These are phyloP conservation scores for Fusarium devonianum DNA, from an alignment of 2,329 filamentous ascomycete species.

Conservation along the genomic window DNA sequence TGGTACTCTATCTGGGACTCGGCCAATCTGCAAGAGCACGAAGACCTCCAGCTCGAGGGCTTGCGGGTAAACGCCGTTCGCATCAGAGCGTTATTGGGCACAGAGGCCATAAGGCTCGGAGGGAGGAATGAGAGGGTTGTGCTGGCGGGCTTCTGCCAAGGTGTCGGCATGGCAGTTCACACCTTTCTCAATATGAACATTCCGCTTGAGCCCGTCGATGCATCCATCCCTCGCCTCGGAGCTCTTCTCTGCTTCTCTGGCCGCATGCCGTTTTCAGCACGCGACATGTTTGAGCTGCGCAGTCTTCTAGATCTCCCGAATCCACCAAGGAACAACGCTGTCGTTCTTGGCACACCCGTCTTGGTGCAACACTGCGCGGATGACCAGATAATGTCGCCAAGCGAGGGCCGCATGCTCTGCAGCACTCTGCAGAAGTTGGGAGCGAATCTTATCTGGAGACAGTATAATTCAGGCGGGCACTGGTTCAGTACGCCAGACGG, in stretches of 20 bases:
- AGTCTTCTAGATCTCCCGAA: slow-evolving; percentile 42
- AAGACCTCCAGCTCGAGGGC: slow-evolving; percentile 52
- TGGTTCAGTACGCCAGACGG: slow-evolving; percentile 55
- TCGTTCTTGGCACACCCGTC: slow-evolving; percentile 51
- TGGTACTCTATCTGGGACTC: slow-evolving; percentile 61
- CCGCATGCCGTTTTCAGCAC: slow-evolving; percentile 46
- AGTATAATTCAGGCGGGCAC: slow-evolving; percentile 53
- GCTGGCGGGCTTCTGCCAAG: slow-evolving; percentile 56
- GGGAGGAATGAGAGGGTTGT: slow-evolving; percentile 50
- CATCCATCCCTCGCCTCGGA: slow-evolving; percentile 17
- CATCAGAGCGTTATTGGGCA: slow-evolving; percentile 44
- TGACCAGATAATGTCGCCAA: slow-evolving; percentile 50
- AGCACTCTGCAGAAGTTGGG: slow-evolving; percentile 49
- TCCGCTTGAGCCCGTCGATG: slow-evolving; percentile 6
- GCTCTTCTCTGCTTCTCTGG: slow-evolving; percentile 50
- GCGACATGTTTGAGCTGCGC: slow-evolving; percentile 42
- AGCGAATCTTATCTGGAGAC: slow-evolving; percentile 49
- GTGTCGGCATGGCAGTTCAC: slow-evolving; percentile 50
- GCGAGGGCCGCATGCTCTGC: slow-evolving; percentile 46
- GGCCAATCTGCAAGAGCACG: slow-evolving; percentile 48
- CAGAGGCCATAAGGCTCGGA: slow-evolving; percentile 47
- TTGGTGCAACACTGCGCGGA: slow-evolving; percentile 55
- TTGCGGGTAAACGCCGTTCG: slow-evolving; percentile 48
- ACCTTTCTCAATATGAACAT: slow-evolving; percentile 47
- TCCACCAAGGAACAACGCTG: slow-evolving; percentile 36